These are phyloP conservation scores for Handroanthus guayacan DNA, from an alignment of 257 asterid species.

Conservation along the genomic window DNA sequence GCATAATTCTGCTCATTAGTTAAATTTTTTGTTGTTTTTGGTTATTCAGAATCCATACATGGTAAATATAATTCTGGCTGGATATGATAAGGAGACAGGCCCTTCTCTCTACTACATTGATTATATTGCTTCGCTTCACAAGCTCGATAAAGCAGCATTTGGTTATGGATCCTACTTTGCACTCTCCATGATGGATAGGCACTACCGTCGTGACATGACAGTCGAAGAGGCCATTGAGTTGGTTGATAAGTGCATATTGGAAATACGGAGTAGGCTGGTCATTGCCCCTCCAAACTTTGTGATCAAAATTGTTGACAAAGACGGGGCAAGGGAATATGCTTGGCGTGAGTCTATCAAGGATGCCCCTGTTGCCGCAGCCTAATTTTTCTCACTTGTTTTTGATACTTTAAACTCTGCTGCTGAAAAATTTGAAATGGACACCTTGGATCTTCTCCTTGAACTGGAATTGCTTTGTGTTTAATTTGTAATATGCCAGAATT, in stretches of 20 bases:
- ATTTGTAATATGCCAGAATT: slow-evolving; percentile 35
- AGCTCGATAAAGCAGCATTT: slow-evolving; percentile 89
- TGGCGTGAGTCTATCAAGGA: slow-evolving; percentile 84
- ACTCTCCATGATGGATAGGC: slow-evolving; percentile 91
- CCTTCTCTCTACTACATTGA: slow-evolving; percentile 87
- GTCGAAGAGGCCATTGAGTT: slow-evolving; percentile 85
- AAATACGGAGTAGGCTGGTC: slow-evolving; percentile 83
- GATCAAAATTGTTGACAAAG: slow-evolving; percentile 88
- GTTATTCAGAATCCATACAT: slow-evolving; percentile 74
- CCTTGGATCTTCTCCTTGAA: neutral
- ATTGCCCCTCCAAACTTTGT: slow-evolving; percentile 93
- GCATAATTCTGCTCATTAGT: neutral
- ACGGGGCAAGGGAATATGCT: slow-evolving; percentile 83
- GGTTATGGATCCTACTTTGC: slow-evolving; percentile 96
- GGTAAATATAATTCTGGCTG: slow-evolving; percentile 89
- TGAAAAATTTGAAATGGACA: slow-evolving; percentile 24
- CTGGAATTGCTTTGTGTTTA: slow-evolving; percentile 36
- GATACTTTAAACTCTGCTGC: slow-evolving; percentile 26
- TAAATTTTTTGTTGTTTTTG: neutral
- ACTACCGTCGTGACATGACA: slow-evolving; percentile 83
- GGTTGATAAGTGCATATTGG: slow-evolving; percentile 79
- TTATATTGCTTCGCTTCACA: slow-evolving; percentile 89
- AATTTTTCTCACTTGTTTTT: slow-evolving; percentile 38
- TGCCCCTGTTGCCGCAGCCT: slow-evolving; percentile 49
- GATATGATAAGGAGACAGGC: slow-evolving; percentile 90